Percentiles rank a stretch among this genome's conserved stretches.
Conservation (phyloP, 2,329 filamentous ascomycete genomes). For the Fusarium udum region DNA sequence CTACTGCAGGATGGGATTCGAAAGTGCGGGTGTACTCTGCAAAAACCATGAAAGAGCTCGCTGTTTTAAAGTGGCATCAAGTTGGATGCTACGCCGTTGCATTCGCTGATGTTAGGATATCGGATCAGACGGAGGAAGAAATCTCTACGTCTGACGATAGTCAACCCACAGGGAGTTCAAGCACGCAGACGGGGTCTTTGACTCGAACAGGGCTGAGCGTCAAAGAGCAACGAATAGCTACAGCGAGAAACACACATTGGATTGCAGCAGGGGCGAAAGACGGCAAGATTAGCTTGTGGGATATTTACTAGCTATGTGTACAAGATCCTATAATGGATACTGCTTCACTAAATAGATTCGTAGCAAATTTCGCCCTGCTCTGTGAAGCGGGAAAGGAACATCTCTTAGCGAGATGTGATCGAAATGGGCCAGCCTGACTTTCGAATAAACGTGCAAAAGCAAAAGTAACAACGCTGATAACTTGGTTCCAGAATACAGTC, state of each 20-base stretch:
- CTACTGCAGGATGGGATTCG: constrained; percentile 92
- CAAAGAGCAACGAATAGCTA: constrained; percentile 69
- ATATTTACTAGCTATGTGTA: constrained; percentile 74
- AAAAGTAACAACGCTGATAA: neutral
- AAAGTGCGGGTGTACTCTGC: constrained; percentile 82
- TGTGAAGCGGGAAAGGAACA: neutral
- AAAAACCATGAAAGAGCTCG: constrained; percentile 85
- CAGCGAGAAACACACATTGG: constrained; percentile 82
- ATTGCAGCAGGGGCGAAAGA: constrained; percentile 91
- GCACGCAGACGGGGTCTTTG: constrained; percentile 1
- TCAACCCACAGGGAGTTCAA: neutral
- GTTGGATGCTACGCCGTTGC: constrained; percentile 84
- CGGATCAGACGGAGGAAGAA: neutral
- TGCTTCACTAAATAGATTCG: neutral
- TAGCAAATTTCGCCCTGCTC: neutral
- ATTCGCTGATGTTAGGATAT: constrained; percentile 64
- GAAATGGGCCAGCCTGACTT: neutral
- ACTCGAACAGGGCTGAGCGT: constrained; percentile 51
- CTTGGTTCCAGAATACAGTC: neutral
- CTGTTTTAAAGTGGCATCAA: constrained; percentile 93
- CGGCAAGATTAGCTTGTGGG: constrained; percentile 94
- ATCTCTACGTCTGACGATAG: neutral
- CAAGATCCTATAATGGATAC: neutral
- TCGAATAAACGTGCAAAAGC: neutral
- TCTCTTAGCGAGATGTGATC: neutral